Evolutionary conservation across 23 red algal species (phyloP).

Genomic region (Gracilariopsis chorda): DNA sequence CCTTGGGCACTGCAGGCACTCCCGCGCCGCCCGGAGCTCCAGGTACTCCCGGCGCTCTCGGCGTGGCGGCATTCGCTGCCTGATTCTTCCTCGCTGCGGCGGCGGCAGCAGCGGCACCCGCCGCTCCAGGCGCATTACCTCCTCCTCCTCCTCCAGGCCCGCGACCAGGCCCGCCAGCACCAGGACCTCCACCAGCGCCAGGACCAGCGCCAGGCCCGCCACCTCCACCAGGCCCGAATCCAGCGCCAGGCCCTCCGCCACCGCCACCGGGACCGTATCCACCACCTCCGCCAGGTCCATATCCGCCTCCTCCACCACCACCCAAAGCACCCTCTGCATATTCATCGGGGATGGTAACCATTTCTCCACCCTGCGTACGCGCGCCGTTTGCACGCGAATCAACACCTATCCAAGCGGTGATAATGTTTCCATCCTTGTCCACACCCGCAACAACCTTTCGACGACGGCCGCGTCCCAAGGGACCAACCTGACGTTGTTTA

Average conservation of each 20-base stretch:
- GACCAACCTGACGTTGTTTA: slow-evolving; percentile 76
- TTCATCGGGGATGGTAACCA: slow-evolving; percentile 73
- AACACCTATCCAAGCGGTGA: slow-evolving; percentile 83
- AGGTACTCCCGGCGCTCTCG: neutral
- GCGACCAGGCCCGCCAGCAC: neutral
- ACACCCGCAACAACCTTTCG: slow-evolving; percentile 83
- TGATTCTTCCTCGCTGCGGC: slow-evolving; percentile 60
- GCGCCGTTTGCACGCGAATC: slow-evolving; percentile 58
- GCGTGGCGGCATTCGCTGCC: neutral
- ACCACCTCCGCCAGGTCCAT: slow-evolving; percentile 39
- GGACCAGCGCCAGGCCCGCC: slow-evolving; percentile 42
- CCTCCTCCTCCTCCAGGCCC: slow-evolving; percentile 30
- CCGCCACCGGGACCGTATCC: slow-evolving; percentile 42
- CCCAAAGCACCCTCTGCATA: slow-evolving; percentile 74
- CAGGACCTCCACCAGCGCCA: slow-evolving; percentile 30
- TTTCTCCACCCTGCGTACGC: slow-evolving; percentile 64
- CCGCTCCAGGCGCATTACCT: slow-evolving; percentile 31
- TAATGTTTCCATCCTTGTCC: slow-evolving; percentile 88
- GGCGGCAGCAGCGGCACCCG: slow-evolving; percentile 48
- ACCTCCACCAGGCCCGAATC: slow-evolving; percentile 51
- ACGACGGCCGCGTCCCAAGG: slow-evolving; percentile 69
- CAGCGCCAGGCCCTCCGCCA: slow-evolving; percentile 27
- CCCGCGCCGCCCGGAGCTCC: slow-evolving; percentile 40
- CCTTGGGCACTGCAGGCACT: slow-evolving; percentile 40
- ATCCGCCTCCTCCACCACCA: slow-evolving; percentile 34